Evolutionary conservation across 2,329 filamentous ascomycete species (phyloP).

Genomic region (Pseudocercospora fijiensis): DNA sequence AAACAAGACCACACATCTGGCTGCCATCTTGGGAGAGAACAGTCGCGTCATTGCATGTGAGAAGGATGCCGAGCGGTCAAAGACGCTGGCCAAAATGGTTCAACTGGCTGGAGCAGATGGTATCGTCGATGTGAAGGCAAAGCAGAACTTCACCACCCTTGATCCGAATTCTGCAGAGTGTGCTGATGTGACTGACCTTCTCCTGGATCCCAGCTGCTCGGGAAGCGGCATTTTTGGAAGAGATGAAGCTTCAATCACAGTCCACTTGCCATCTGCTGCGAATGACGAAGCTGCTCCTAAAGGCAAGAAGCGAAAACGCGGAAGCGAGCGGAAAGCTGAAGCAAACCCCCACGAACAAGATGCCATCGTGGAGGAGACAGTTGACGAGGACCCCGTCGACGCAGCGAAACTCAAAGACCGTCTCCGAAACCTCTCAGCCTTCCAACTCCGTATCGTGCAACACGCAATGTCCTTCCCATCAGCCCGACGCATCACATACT

Average conservation of each 20-base stretch:
- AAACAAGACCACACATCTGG: slow-evolving; percentile 81
- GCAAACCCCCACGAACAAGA: slow-evolving; percentile 14
- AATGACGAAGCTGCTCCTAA: slow-evolving; percentile 13
- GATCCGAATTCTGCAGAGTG: slow-evolving; percentile 65
- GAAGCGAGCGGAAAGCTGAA: slow-evolving; percentile 13
- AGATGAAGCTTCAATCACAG: slow-evolving; percentile 66
- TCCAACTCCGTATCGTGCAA: slow-evolving; percentile 77
- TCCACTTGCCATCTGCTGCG: slow-evolving; percentile 58
- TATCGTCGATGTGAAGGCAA: slow-evolving; percentile 66
- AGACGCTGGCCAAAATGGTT: slow-evolving; percentile 82
- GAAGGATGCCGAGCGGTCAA: slow-evolving; percentile 68
- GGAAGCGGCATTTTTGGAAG: slow-evolving; percentile 91
- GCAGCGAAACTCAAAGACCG: slow-evolving; percentile 60
- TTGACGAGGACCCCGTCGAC: slow-evolving; percentile 45
- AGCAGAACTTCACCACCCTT: slow-evolving; percentile 78
- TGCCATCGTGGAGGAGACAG: slow-evolving; percentile 25
- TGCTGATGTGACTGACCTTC: slow-evolving; percentile 70
- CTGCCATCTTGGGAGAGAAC: slow-evolving; percentile 28
- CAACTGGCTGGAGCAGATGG: slow-evolving; percentile 67
- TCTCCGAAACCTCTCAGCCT: slow-evolving; percentile 70
- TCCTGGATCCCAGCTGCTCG: slow-evolving; percentile 92
- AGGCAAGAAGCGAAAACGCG: slow-evolving; percentile 38
- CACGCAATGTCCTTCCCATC: slow-evolving; percentile 82
- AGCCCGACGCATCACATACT: slow-evolving; percentile 79
- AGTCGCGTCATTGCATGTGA: slow-evolving; percentile 71